Evolutionary conservation across 2,329 filamentous ascomycete species (phyloP).

Genomic region (Diaporthe aspalathi): DNA sequence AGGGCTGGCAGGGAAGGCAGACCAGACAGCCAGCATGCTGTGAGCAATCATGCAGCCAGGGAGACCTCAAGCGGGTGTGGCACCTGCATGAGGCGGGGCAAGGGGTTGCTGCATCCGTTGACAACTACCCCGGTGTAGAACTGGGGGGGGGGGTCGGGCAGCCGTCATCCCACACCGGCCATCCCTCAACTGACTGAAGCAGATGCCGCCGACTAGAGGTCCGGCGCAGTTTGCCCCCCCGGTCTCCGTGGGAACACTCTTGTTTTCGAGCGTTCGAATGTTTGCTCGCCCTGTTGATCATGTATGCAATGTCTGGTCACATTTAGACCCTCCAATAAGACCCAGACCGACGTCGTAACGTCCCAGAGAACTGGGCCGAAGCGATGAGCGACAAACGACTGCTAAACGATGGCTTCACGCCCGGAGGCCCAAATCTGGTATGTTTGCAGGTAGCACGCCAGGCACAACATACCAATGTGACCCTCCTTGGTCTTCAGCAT

Average conservation of each 20-base stretch:
- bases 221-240: neutral
- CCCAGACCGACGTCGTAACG: slow-evolving; percentile 10
- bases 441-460: slow-evolving; percentile 21
- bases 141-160: slow-evolving; percentile 36
- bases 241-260: neutral
- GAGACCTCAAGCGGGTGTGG: slow-evolving; percentile 30
- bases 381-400: slow-evolving; percentile 11
- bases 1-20: slow-evolving; percentile 6
- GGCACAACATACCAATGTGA: slow-evolving; percentile 30
- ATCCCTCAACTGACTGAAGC: slow-evolving; percentile 27
- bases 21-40: slow-evolving; percentile 17
- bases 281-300: slow-evolving; percentile 32
- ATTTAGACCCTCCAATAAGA: slow-evolving; percentile 3
- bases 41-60: slow-evolving; percentile 29
- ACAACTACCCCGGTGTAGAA: slow-evolving; percentile 34
- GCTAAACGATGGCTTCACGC: neutral
- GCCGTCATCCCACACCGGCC: slow-evolving; percentile 33
- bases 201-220: slow-evolving; percentile 8
- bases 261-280: slow-evolving; percentile 27
- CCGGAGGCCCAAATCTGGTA: slow-evolving; percentile 12
- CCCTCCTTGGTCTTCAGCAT: slow-evolving; percentile 14
- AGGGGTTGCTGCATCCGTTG: slow-evolving; percentile 32
- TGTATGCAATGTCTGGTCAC: slow-evolving; percentile 13
- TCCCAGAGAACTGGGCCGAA: slow-evolving; percentile 17
- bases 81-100: slow-evolving; percentile 36